These are phyloP conservation scores for Massospora cicadina DNA, from an alignment of 371 early-diverging fungal species.

Conservation along the genomic window DNA sequence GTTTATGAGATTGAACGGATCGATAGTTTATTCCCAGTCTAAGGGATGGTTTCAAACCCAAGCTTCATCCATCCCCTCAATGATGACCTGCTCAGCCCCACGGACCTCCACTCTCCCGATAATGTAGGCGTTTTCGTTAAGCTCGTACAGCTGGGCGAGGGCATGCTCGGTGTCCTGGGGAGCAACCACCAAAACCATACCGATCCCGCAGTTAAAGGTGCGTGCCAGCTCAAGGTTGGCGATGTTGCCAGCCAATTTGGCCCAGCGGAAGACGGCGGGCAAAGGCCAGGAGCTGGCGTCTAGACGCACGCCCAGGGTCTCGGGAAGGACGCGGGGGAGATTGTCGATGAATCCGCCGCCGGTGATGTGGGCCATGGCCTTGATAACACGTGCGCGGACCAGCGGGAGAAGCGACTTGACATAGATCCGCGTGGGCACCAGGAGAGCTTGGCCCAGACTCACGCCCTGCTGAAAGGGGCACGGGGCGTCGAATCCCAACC, in stretches of 20 bases:
- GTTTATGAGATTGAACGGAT: too few relatives aligned
- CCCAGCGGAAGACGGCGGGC: slow-evolving; percentile 87
- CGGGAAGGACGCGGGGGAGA: slow-evolving; percentile 87
- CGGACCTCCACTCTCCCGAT: slow-evolving; percentile 3
- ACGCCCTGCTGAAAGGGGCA: slow-evolving; percentile 62
- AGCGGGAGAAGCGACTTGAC: slow-evolving; percentile 76
- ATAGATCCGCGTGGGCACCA: slow-evolving; percentile 89
- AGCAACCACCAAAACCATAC: slow-evolving; percentile 85
- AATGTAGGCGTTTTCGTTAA: slow-evolving; percentile 43
- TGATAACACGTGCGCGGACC: slow-evolving; percentile 53
- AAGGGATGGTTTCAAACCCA: too few relatives aligned
- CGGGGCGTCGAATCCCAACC: slow-evolving; percentile 48
- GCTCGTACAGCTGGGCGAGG: slow-evolving; percentile 29
- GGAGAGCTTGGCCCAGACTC: slow-evolving; percentile 58
- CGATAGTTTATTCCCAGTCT: too few relatives aligned
- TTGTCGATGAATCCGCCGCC: slow-evolving; percentile 96
- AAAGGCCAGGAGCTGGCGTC: slow-evolving; percentile 67
- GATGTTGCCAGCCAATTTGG: slow-evolving; percentile 72
- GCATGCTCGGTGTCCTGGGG: slow-evolving; percentile 38
- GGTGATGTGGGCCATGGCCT: slow-evolving; percentile 94
- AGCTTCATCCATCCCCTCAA: background rate
- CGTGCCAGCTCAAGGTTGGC: slow-evolving; percentile 65
- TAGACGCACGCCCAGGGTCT: slow-evolving; percentile 48
- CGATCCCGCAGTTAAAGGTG: slow-evolving; percentile 97
- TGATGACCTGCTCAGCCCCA: background rate